Conservation (phyloP, 2,329 filamentous ascomycete genomes). For the Purpureocillium lavendulum region DNA sequence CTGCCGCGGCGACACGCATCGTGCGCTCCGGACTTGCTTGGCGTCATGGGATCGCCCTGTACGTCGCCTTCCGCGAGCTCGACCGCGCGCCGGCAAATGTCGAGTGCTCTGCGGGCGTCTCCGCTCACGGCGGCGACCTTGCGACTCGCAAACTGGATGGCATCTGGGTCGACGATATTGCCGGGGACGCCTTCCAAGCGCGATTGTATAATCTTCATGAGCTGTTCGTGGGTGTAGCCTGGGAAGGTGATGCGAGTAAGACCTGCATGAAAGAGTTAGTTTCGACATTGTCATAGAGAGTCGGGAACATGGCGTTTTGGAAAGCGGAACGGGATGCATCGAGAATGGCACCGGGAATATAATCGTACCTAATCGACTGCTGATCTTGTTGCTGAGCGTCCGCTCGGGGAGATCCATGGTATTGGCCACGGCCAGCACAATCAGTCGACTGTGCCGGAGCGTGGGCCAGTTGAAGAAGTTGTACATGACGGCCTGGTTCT, state of each 20-base stretch:
- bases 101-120: slow-evolving; percentile 82
- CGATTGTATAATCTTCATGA: slow-evolving; percentile 97
- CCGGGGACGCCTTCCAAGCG: slow-evolving; percentile 81
- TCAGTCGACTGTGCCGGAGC: slow-evolving; percentile 80
- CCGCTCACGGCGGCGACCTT: slow-evolving; percentile 96
- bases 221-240: slow-evolving; percentile 91
- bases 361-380: slow-evolving; percentile 62
- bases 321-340: too few species aligned
- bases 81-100: slow-evolving; percentile 91
- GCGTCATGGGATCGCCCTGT: slow-evolving; percentile 44
- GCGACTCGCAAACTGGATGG: slow-evolving; percentile 89
- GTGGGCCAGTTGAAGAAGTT: slow-evolving; percentile 99
- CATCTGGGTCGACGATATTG: slow-evolving; percentile 84
- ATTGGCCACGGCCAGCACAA: slow-evolving; percentile 95
- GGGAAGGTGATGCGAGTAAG: slow-evolving; percentile 94
- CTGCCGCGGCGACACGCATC: slow-evolving; percentile 29
- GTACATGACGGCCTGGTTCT: slow-evolving; percentile 99
- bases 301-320: background rate
- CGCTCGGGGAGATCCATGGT: slow-evolving; percentile 97
- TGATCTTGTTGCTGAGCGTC: slow-evolving; percentile 97
- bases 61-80: slow-evolving; percentile 80
- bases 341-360: background rate
- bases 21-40: slow-evolving; percentile 42
- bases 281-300: background rate
- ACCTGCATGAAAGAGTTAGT: slow-evolving; percentile 27